phyloP scores from a whole-genome alignment of 139 green algal genomes.

The Chlorella sorokiniana region DNA sequence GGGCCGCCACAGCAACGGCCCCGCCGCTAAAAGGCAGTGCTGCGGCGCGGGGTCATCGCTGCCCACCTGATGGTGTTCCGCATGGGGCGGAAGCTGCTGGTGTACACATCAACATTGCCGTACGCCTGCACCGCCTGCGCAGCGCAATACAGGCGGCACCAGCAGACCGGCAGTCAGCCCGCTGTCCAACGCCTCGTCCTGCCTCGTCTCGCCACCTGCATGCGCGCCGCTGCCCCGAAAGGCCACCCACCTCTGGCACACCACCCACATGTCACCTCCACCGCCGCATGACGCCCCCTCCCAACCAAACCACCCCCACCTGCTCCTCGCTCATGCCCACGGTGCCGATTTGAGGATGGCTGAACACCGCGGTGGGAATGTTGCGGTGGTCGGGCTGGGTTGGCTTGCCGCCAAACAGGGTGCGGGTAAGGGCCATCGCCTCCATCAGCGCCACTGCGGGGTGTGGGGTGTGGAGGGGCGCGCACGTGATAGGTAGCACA shows the following conservation, averaged over 20 bases:
- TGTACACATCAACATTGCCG: conserved; percentile 90
- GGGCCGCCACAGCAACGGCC: not conserved
- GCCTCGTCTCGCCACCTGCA: no score
- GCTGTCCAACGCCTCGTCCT: no score
- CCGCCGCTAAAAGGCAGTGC: no score
- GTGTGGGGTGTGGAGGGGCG: not conserved
- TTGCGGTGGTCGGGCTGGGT: conserved; percentile 84
- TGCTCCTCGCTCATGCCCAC: conserved; percentile 92
- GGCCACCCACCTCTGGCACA: no score
- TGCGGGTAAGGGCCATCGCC: conserved; percentile 90
- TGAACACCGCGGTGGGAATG: conserved; percentile 84
- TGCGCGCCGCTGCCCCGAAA: no score
- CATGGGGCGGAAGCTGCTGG: conserved; percentile 90
- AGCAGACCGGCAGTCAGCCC: no score
- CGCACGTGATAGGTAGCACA: no score
- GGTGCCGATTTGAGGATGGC: conserved; percentile 84
- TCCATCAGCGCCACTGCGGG: conserved; percentile 89
- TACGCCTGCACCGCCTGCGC: conserved; percentile 70
- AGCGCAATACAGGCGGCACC: no score
- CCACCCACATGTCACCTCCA: not conserved
- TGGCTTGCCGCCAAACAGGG: conserved; percentile 73
- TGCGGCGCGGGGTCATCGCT: not conserved
- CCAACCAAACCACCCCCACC: conserved; percentile 42
- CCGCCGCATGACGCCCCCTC: not conserved
- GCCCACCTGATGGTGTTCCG: conserved; percentile 80